Evolutionary conservation across 768 basidiomycete species (phyloP).

Genomic region (Russula sp.): DNA sequence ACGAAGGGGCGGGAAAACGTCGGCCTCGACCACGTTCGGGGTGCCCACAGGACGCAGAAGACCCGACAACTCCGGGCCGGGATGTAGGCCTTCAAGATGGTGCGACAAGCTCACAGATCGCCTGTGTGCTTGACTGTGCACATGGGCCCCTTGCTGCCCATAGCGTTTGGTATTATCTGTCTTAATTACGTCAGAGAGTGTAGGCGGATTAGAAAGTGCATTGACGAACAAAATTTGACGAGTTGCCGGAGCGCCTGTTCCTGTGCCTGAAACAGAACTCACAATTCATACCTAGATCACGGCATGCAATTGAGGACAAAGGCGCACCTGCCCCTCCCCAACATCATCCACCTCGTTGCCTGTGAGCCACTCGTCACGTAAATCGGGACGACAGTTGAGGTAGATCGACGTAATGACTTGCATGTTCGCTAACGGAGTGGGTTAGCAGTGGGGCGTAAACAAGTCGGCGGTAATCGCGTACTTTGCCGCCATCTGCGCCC

Average conservation of each 20-base stretch:
- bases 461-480: constrained; percentile 34
- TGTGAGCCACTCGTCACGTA: constrained; percentile 96
- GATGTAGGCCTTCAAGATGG: constrained; percentile 68
- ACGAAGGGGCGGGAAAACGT: constrained; percentile 93
- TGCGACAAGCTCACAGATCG: constrained; percentile 82
- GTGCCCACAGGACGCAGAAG: constrained; percentile 72
- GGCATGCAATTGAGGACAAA: constrained; percentile 4
- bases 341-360: constrained; percentile 89
- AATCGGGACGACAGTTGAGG: constrained; percentile 91
- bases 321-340: constrained; percentile 77
- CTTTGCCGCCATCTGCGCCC: constrained; percentile 98
- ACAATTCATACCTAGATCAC: constrained; percentile 2
- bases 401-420: constrained; percentile 99
- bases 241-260: constrained; percentile 91
- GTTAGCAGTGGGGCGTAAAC: background rate
- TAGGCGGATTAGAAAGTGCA: constrained; percentile 9
- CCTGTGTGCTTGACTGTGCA: constrained; percentile 58
- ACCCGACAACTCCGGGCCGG: constrained; percentile 67
- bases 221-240: constrained; percentile 84
- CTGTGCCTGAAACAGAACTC: constrained; percentile 57
- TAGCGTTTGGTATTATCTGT: constrained; percentile 90
- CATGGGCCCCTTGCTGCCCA: constrained; percentile 48
- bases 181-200: constrained; percentile 16
- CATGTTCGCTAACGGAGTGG: constrained; percentile 76
- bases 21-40: constrained; percentile 72